Evolutionary conservation across 2,329 filamentous ascomycete species (phyloP), one percentile per base, ranked within the genome.

Genomic region (Cryphonectria japonica): DNA sequence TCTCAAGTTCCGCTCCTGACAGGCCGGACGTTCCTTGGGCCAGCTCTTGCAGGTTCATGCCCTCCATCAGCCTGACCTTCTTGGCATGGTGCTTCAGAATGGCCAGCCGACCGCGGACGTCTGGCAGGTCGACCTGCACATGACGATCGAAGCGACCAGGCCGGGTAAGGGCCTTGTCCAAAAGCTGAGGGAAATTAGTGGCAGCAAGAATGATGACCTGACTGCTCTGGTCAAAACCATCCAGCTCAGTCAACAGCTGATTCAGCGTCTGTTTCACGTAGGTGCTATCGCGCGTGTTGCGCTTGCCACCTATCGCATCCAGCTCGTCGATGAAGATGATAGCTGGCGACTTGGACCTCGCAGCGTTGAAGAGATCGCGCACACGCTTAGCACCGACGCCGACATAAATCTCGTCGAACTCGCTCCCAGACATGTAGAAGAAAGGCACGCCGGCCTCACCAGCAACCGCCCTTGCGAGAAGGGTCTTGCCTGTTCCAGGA

Each of bases 391-490:
- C 80, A 64, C 80, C 80, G 14, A 99, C 96, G 79, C 96, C 96
- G 50, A 99, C 97, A 78, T 98, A 99, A 67, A 99, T 92, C 82
- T 99, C 96, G 78, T 99, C 96, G 79, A 99, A 99, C 80, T 99
- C 96, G 71, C 94, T 97, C 66, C 96, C 96, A 78, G 96, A 99
- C 95, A 99, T 98, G 87, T 98, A 99, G 87, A 98, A 99, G 87
- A 99, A 99, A 1, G 96, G 96, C 26, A 99, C 96, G 69, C 95
- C 96, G 68, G 96, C 95, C 84, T 99, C 96, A 67, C 96, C 96
- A 64, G 96, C 96, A 72, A 99, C 96, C 69, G 96, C 97, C 77
- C 96, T 92, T 74, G 96, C 96, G 73, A 99, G 88, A 57, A 99
- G 88, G 16, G 96, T 99, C 84, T 99, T 99, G 83, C 96, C 96